Evolutionary conservation across 371 early-diverging fungal genomes (phyloP).

Genomic region (Mortierella polycephala): DNA sequence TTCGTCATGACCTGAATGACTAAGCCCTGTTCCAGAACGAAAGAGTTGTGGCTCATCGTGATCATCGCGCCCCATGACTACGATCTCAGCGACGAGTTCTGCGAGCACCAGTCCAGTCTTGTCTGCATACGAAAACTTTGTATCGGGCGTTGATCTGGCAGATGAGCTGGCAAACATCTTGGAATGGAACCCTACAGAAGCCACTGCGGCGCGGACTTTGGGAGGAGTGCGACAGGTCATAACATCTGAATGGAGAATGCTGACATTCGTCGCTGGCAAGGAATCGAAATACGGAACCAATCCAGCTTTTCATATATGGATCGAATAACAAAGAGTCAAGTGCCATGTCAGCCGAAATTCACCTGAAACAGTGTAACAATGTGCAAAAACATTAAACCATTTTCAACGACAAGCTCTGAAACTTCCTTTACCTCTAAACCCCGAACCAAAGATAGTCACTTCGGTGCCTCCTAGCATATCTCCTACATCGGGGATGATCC

Average conservation of each 20-base stretch:
- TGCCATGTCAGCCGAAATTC: not conserved
- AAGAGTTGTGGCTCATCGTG: conserved; percentile 18
- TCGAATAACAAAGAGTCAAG: not conserved
- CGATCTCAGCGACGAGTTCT: conserved; percentile 47
- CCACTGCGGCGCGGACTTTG: conserved; percentile 26
- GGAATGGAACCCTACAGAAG: conserved; percentile 31
- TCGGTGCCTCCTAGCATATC: conserved; percentile 54
- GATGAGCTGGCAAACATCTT: conserved; percentile 10
- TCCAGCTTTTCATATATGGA: conserved; percentile 16
- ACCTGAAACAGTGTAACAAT: too few species aligned
- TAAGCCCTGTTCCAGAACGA: conserved; percentile 9
- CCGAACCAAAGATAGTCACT: conserved; percentile 48
- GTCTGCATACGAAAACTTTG: conserved; percentile 46
- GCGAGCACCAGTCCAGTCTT: conserved; percentile 44
- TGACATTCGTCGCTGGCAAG: conserved; percentile 39
- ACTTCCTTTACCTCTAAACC: conserved; percentile 34
- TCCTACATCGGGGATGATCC: conserved; percentile 46
- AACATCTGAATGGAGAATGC: conserved; percentile 36
- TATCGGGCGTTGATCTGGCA: conserved; percentile 10
- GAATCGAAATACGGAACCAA: conserved; percentile 41
- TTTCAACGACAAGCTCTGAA: not conserved
- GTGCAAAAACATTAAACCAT: not conserved
- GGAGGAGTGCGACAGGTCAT: conserved; percentile 47
- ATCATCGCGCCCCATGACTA: conserved; percentile 39
- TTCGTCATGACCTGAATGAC: not conserved